These are phyloP conservation scores for Penicillium angulare DNA, from an alignment of 495 filamentous ascomycete genomes.

Conservation along the genomic window DNA sequence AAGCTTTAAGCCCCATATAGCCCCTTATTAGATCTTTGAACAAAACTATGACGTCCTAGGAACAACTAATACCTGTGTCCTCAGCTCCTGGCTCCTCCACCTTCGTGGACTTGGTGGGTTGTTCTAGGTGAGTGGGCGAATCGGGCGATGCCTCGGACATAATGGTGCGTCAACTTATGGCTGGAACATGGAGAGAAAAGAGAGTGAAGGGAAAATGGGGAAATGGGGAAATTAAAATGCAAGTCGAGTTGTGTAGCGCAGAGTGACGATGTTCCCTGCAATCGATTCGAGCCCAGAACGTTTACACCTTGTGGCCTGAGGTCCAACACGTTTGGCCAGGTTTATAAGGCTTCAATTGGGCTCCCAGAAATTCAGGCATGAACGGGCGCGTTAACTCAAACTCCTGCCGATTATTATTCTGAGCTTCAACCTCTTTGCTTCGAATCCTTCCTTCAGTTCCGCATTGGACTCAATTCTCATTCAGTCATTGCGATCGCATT, in stretches of 20 bases:
- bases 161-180: constrained; percentile 16
- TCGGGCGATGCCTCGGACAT: constrained; percentile 45
- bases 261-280: constrained; percentile 32
- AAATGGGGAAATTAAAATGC: constrained; percentile 16
- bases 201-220: constrained; percentile 9
- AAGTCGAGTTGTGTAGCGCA: constrained; percentile 16
- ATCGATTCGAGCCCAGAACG: constrained; percentile 41
- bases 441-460: constrained; percentile 5
- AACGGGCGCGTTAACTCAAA: constrained; percentile 20
- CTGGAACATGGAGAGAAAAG: constrained; percentile 15
- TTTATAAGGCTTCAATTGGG: constrained; percentile 3
- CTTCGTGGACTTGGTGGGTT: constrained; percentile 63
- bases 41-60: constrained; percentile 1
- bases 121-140: constrained; percentile 53
- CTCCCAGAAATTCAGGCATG: neutral
- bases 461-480: constrained; percentile 9
- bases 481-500: constrained; percentile 4
- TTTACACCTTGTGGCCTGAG: constrained; percentile 25
- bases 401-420: constrained; percentile 27
- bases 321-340: constrained; percentile 12
- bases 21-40: constrained; percentile 4
- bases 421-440: constrained; percentile 7
- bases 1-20: constrained; percentile 31
- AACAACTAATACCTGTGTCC: constrained; percentile 63
- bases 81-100: constrained; percentile 77